Base-by-base conservation (phyloP, 2,329 filamentous ascomycete species). In the Penicillium sp. region DNA sequence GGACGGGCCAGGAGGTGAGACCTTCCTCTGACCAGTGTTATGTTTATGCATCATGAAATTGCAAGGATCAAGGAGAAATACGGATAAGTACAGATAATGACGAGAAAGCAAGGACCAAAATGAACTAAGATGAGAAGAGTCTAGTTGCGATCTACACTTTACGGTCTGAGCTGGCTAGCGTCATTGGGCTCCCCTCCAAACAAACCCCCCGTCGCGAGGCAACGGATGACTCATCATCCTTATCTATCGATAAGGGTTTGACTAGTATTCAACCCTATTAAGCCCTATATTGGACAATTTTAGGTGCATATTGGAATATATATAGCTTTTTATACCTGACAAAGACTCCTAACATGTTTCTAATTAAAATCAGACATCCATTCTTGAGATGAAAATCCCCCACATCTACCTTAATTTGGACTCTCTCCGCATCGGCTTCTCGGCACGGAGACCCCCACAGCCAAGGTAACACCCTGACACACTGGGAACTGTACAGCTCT, bases 1-100 rank as follows among this genome's bases (percentile, higher is more conserved):
- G 46, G 73, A 75, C 45, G 77, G 76, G 25, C 75, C 73, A 17
- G 77, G 75, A 54, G 77, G 77, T 56, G 76, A 77, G 55, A 77
- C 73, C 69, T 78, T 79, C 61, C 76, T 72, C 50, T 73, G 69
- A 52, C 67, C 64, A 56, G 62, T 46, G 19, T 19, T 57, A 56
- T 69, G 68, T 59, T 68, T 70, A 62, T 76, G 74, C 64, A 77
- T 73, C 68, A 75, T 76, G 31, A 4, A 12, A 46, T 37, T 38
- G 46, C 42, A 66, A 60, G 42, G 43, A 46, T 46, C 41, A 54
- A 50, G 37, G 31, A 37, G 38, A 53, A 47, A 49, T n/a, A 38
- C 41, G 42, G 38, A 41, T 45, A 50, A 50, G 51, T 50, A 55
- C 40, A 55, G 52, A 50, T 43, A 11, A 52, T 41, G 47, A 26